Evolutionary conservation across 192 early-diverging fungal species (phyloP), one percentile per base, ranked within the genome.

Genomic region (Coemansia sp.): DNA sequence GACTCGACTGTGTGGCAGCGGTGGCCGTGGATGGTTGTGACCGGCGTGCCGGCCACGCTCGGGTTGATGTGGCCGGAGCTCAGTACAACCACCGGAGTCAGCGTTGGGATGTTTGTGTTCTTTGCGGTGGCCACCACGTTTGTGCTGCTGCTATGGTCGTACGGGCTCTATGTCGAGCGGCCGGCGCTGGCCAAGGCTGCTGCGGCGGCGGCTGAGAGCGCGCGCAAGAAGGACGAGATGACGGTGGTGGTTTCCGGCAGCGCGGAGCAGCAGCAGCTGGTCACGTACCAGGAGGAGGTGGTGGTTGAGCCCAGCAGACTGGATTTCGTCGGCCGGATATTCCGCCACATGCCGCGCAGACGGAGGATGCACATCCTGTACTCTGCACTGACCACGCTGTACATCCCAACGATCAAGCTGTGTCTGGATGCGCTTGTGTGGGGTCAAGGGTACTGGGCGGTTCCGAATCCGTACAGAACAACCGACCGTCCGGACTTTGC

Each of bases 381-480:
- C 39, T 48, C 72, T n/a, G 64, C 75, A n/a, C 63, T 85, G 68
- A 67, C 77, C 3, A 85, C 84, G 22, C 67, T 85, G 63, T 85
- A 85, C 49, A 65, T 85, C 2, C 84, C 84, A 11, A 63, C 80
- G 19, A 48, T 77, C 22, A 85, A 85, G 67, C 72, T 85, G 26
- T 72, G 80, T 21, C 32, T 85, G 15, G 84, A 85, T 54, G 75
- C 84, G 3, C 59, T 85, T 5, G 77, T 83, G 52, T 85, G 84
- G 84, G 51, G 58, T 52, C 77, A 85, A 58, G 73, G 70, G 12
- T 85, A 68, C 74, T 85, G 84, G 84, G 57, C 80, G 6, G 77
- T 83, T 6, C 41, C 73, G 54, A 85, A 85, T 41, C 84, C 84
- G 3, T 85, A 71, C 73, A 62, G 78, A 39, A 58, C 62, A 0